Evolutionary conservation across 495 filamentous ascomycete species (phyloP).

Genomic region (Rhypophila decipiens): DNA sequence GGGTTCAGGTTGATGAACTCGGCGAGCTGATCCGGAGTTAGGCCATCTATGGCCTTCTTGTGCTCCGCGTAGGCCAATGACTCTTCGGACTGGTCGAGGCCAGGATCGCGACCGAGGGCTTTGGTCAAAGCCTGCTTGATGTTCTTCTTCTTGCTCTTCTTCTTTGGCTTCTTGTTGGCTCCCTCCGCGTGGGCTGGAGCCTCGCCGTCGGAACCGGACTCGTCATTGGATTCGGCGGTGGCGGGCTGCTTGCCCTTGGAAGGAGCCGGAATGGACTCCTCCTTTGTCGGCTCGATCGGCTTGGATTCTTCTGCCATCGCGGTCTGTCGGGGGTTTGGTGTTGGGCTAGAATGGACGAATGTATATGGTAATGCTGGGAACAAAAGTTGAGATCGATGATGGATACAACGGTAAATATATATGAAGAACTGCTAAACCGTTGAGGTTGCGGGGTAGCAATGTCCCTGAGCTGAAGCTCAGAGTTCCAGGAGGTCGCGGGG

Average conservation of each 20-base stretch:
- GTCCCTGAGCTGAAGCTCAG: no score
- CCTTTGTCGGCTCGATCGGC: conserved; percentile 29
- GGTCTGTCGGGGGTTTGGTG: no score
- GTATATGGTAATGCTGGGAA: no score
- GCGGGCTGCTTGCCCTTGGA: conserved; percentile 11
- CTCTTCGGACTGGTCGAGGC: conserved; percentile 7
- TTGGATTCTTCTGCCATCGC: conserved; percentile 51
- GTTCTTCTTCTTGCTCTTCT: conserved; percentile 47
- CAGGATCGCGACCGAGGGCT: conserved; percentile 7
- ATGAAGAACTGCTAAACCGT: no score
- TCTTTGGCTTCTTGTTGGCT: conserved; percentile 41
- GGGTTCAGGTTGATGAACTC: conserved; percentile 58
- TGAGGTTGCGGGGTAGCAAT: no score
- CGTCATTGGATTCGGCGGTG: conserved; percentile 33
- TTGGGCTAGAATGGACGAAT: no score
- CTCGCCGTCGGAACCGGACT: conserved; percentile 30
- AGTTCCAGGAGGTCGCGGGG: no score
- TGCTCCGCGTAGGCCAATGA: conserved; percentile 4
- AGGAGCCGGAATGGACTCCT: conserved; percentile 18
- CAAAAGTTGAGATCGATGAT: no score
- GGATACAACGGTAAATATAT: no score
- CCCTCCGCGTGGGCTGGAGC: conserved; percentile 14
- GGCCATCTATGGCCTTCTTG: conserved; percentile 37
- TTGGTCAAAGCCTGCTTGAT: conserved; percentile 34
- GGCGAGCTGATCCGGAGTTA: conserved; percentile 41